Evolutionary conservation across 495 filamentous ascomycete genomes (phyloP).

Genomic region (Penicillium ochrochloron): DNA sequence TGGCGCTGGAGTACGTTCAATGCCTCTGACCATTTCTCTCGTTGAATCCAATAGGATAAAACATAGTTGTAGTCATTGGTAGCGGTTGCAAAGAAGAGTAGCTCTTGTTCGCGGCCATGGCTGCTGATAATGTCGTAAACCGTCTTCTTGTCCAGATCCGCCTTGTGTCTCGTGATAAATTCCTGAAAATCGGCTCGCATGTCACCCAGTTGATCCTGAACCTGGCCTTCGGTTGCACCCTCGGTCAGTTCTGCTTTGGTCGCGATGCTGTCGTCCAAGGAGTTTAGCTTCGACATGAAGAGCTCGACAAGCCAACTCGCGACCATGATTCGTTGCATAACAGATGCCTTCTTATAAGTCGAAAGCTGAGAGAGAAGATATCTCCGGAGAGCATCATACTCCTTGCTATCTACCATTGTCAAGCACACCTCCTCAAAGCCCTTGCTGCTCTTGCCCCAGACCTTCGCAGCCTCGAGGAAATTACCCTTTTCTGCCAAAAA

Average conservation of each 20-base stretch:
- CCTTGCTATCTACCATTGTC: constrained; percentile 83
- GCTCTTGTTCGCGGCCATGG: constrained; percentile 90
- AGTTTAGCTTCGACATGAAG: constrained; percentile 96
- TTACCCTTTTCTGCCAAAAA: constrained; percentile 77
- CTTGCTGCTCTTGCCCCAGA: constrained; percentile 95
- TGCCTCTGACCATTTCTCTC: constrained; percentile 91
- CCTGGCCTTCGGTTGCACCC: constrained; percentile 67
- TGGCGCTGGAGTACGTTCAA: constrained; percentile 88
- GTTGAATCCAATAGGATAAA: constrained; percentile 94
- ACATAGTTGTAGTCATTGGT: constrained; percentile 94
- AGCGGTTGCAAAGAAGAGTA: constrained; percentile 86
- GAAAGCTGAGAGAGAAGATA: constrained; percentile 86
- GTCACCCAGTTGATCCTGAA: constrained; percentile 68
- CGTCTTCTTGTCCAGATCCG: constrained; percentile 86
- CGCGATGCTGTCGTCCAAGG: constrained; percentile 89
- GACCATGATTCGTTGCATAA: constrained; percentile 95
- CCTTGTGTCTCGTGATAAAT: constrained; percentile 81
- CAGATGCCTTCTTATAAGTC: constrained; percentile 76
- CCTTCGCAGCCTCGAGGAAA: constrained; percentile 80
- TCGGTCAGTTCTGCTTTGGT: constrained; percentile 85
- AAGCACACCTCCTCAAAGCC: constrained; percentile 95
- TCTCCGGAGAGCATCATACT: constrained; percentile 88
- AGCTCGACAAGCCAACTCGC: constrained; percentile 94
- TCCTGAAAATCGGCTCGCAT: constrained; percentile 82
- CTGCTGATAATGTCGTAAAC: constrained; percentile 95